These are phyloP conservation scores for Oemleria cerasiformis DNA, from an alignment of 306 rosid genomes.

Conservation along the genomic window DNA sequence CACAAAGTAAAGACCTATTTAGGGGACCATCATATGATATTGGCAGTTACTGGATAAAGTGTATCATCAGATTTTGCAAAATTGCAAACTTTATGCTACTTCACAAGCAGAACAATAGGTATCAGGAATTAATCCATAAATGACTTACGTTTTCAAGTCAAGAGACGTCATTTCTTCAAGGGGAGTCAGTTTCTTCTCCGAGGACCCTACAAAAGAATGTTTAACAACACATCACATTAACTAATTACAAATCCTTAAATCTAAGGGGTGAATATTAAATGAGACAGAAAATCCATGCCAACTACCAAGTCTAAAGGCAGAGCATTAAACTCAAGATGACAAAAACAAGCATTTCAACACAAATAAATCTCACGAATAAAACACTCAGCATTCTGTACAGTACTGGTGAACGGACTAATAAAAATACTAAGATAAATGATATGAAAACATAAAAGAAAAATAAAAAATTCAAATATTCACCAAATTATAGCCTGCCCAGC, in stretches of 20 bases:
- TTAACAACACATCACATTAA: constrained; percentile 5
- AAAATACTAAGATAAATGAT: neutral
- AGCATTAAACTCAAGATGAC: constrained; percentile 14
- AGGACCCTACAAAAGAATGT: constrained; percentile 51
- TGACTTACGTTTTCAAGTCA: constrained; percentile 87
- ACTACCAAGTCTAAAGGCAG: neutral
- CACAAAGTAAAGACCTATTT: neutral
- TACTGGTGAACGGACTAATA: neutral
- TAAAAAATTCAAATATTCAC: constrained; percentile 1
- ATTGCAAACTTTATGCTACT: neutral
- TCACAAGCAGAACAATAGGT: neutral
- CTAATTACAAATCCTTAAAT: neutral
- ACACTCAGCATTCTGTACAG: neutral
- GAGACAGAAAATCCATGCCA: constrained; percentile 7
- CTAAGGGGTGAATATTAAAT: neutral
- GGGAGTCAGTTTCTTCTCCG: constrained; percentile 58
- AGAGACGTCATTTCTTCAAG: constrained; percentile 77
- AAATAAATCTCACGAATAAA: neutral
- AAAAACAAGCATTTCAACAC: constrained; percentile 17
- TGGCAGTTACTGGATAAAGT: neutral
- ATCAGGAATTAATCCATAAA: constrained; percentile 19
- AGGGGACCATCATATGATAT: neutral
- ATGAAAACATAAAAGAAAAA: neutral
- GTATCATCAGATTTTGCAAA: constrained; percentile 5
- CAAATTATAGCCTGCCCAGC: neutral